phyloP scores from a whole-genome alignment of 345 rosid genomes.

The Eucalyptus melliodora region DNA sequence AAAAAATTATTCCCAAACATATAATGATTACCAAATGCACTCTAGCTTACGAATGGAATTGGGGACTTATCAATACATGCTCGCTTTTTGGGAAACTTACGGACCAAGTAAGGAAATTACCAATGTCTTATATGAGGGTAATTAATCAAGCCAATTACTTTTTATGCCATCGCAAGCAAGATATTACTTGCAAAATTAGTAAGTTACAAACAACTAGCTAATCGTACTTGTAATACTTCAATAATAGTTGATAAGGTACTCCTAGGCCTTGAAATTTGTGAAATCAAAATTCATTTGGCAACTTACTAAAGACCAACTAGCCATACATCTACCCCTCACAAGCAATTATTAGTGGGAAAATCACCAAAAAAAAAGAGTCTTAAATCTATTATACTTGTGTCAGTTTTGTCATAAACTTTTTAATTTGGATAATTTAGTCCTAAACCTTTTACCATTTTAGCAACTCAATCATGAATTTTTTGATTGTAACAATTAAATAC shows the following conservation, averaged over 20 bases:
- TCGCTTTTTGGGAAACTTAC: background rate
- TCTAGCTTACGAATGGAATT: background rate
- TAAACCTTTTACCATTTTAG: fast-evolving
- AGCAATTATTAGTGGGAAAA: background rate
- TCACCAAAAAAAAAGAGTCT: too few relatives aligned
- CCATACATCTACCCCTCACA: background rate
- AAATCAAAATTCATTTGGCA: background rate
- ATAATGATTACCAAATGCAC: too few relatives aligned
- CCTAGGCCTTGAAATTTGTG: background rate
- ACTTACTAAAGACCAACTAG: background rate
- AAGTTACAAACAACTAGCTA: background rate
- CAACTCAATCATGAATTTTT: too few relatives aligned
- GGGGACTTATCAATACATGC: background rate
- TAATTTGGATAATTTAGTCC: too few relatives aligned
- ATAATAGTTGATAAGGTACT: background rate
- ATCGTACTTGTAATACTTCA: background rate
- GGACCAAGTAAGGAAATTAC: background rate
- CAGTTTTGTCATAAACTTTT: too few relatives aligned
- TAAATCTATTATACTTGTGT: too few relatives aligned
- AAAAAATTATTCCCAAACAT: too few relatives aligned
- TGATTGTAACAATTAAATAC: too few relatives aligned
- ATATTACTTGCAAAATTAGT: background rate
- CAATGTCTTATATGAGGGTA: background rate
- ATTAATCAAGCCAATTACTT: background rate
- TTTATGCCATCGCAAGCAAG: background rate